Evolutionary conservation across 1,284 basidiomycete genomes (phyloP).

Genomic region (Omphalotus olearius): DNA sequence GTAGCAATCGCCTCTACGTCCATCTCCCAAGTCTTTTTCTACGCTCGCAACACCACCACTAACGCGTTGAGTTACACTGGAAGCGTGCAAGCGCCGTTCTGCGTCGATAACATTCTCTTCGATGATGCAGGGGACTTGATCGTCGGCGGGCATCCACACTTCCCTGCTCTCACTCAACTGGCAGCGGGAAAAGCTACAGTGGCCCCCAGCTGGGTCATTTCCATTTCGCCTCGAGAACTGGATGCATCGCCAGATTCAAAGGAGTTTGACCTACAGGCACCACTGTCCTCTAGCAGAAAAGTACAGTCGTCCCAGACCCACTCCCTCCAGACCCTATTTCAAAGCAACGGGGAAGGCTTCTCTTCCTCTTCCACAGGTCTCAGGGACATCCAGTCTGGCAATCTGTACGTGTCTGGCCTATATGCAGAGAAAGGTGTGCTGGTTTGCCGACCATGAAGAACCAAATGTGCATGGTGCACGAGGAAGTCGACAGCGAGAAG

Average conservation of each 20-base stretch:
- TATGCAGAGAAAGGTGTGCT: conserved; percentile 52
- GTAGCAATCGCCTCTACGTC: conserved; percentile 57
- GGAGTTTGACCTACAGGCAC: conserved; percentile 39
- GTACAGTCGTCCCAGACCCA: conserved; percentile 32
- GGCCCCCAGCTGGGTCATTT: conserved; percentile 54
- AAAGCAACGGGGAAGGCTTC: conserved; percentile 56
- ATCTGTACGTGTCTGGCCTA: conserved; percentile 50
- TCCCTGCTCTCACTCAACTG: conserved; percentile 43
- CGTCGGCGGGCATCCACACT: conserved; percentile 62
- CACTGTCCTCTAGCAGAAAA: conserved; percentile 38
- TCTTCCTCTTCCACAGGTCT: conserved; percentile 47
- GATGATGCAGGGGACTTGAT: conserved; percentile 44
- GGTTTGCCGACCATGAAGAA: conserved; percentile 30
- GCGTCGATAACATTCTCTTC: conserved; percentile 57
- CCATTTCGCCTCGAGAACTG: conserved; percentile 16
- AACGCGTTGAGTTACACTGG: conserved; percentile 35
- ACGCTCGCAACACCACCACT: conserved; percentile 37
- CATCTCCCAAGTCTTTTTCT: conserved; percentile 44
- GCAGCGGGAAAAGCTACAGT: conserved; percentile 35
- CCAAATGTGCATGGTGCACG: background rate
- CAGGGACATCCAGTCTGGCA: conserved; percentile 40
- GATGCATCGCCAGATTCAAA: conserved; percentile 4
- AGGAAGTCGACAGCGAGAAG: background rate
- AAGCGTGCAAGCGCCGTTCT: conserved; percentile 50
- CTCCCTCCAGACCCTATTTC: conserved; percentile 54